Base-by-base conservation (phyloP, 2,329 filamentous ascomycete species). In the Orbilia javanica region DNA sequence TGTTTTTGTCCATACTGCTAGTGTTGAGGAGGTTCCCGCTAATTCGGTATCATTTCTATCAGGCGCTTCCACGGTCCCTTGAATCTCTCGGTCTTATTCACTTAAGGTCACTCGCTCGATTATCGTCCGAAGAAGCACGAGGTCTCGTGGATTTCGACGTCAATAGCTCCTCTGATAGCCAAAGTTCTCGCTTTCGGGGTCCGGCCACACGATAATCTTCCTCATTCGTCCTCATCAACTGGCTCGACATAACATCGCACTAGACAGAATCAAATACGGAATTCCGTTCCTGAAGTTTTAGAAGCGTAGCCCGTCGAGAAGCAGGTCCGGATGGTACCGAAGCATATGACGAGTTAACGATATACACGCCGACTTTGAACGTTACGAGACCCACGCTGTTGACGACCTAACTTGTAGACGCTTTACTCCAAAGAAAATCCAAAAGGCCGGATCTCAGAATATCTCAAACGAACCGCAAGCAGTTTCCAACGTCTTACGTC, bases 321-420 rank as follows among this genome's bases (percentile, higher is more conserved):
- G 55, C 39, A 66, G 10, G n/a, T 27, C 31, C 52, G 65, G 55
- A 69, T 57, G 25, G 46, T 66, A 76, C 36, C 36, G 44, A 63
- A 77, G 66, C 66, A 62, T 55, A 77, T 77, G 73, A 77, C 66
- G 66, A 77, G 73, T 62, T 77, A 77, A 77, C 73, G 73, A 77
- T 70, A 66, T 77, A 65, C 29, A 76, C 72, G 72, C 73, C 65
- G 57, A 76, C 52, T 63, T 71, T 77, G 66, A 77, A 77, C 73
- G 66, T 77, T 77, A 77, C 73, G 73, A 77, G 73, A 77, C 73
- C 72, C 73, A 77, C 73, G 73, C 73, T 71, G 73, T 77, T 77
- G 73, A 77, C 73, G 73, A 77, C 73, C 73, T 76, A 55, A 76
- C 72, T 71, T 70, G 65, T 77, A 77, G 73, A 77, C 73, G 73